Evolutionary conservation across 495 filamentous ascomycete species (phyloP).

Genomic region (Penicillium flavigenum): DNA sequence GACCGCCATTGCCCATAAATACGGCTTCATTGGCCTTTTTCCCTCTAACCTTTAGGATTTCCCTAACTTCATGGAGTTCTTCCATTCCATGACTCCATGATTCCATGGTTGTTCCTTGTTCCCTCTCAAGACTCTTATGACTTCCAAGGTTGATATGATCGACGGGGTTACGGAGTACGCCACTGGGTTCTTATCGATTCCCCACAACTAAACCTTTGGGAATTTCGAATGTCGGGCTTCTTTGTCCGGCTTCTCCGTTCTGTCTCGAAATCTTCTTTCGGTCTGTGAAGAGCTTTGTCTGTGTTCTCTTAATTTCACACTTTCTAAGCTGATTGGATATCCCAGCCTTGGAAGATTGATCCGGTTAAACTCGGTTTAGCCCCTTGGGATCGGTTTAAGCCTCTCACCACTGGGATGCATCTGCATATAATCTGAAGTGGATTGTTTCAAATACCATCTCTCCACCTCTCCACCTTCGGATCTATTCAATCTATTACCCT

Average conservation of each 20-base stretch:
- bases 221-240: not conserved
- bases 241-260: constrained; percentile 1
- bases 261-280: not conserved
- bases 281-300: not conserved
- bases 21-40: not conserved
- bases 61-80: too few relatives aligned
- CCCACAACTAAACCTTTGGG: constrained; percentile 32
- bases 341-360: not conserved
- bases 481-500: not conserved
- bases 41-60: too few relatives aligned
- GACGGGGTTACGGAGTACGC: constrained; percentile 18
- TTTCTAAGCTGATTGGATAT: not conserved
- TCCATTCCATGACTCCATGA: not conserved
- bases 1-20: constrained; percentile 10
- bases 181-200: constrained; percentile 26
- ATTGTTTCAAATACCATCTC: constrained; percentile 11
- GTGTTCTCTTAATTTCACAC: not conserved
- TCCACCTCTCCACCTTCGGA: not conserved
- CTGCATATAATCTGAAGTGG: constrained; percentile 13
- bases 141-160: constrained; percentile 3
- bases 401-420: constrained; percentile 4
- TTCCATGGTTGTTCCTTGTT: not conserved
- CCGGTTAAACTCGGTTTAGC: not conserved
- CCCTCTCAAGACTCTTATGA: not conserved
- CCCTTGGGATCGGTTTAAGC: constrained; percentile 10